Base-by-base conservation (phyloP, 1,139 yeast genomes). In the Pichia sp. region DNA sequence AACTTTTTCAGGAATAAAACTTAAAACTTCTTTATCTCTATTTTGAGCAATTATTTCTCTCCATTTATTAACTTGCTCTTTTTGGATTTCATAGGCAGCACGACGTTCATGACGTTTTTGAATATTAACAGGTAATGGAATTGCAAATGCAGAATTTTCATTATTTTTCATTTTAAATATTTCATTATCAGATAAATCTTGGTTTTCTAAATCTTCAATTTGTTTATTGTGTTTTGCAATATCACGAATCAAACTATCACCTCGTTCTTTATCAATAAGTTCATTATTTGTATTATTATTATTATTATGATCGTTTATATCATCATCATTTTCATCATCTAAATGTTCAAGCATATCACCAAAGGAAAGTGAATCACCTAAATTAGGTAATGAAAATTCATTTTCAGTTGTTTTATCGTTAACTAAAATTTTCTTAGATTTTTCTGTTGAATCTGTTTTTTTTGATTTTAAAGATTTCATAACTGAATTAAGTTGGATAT, bases 71-170 rank as follows among this genome's bases (percentile, higher is more conserved):
- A 92, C 86, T 61, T 92, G 96, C 46, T 84, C 85, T 56, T 83
- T 88, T 45, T 96, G 81, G 34, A 92, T 77, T 48, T 86, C 95
- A 63, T 86, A 90, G 0, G 98, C 98, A 1, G 94, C 97, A 53
- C 75, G 76, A 62, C 98, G 79, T 58, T 90, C 96, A 57, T 86
- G 79, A 61, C 95, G 79, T 58, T 86, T 79, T 66, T 89, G 96
- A 49, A 92, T 83, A 57, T 95, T 77, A 58, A 79, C 79, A 1
- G 97, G 96, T 48, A 89, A 72, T 2, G 98, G 97, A 10, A 89
- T 83, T 1, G 84, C 76, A 48, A 89, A 70, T 1, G 94, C 73
- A 52, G 73, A 70, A 11, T 72, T 61, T 40, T 61, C 65, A 5
- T 65, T 65, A 39, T 69, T 71, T 46, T 46, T 43, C 7, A 47